A percentile compares a stretch with the other conserved stretches of the same genome.
Conservation (phyloP, 306 rosid genomes). For the Lathyrus sativus region DNA sequence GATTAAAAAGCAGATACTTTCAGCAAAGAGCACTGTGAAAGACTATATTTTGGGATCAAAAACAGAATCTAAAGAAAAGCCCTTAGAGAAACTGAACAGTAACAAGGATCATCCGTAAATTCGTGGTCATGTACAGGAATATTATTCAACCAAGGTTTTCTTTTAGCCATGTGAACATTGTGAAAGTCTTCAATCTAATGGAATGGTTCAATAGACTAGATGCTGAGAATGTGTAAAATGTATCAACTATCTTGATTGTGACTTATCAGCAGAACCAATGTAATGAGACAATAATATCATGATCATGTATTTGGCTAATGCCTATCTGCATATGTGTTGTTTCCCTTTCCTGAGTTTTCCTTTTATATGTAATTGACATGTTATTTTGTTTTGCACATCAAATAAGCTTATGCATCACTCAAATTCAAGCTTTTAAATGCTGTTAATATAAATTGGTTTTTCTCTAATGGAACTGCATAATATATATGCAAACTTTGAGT, state of each 20-base stretch:
- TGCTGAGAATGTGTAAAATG: constrained; percentile 12
- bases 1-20: constrained; percentile 69
- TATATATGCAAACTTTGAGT: not conserved
- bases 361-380: constrained; percentile 8
- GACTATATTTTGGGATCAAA: constrained; percentile 67
- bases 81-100: constrained; percentile 43
- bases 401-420: constrained; percentile 2
- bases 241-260: constrained; percentile 12
- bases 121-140: constrained; percentile 37
- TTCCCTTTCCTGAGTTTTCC: not conserved
- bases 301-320: not conserved
- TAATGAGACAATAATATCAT: not conserved
- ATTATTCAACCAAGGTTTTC: constrained; percentile 33
- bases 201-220: constrained; percentile 30
- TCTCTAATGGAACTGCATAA: not conserved
- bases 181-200: constrained; percentile 28
- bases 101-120: constrained; percentile 53
- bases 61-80: constrained; percentile 48
- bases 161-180: constrained; percentile 14
- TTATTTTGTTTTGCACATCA: constrained; percentile 28
- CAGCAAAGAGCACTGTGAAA: constrained; percentile 63
- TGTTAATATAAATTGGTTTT: constrained; percentile 1
- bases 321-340: not conserved
- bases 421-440: constrained; percentile 15
- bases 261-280: constrained; percentile 9